A percentile compares a stretch with the other conserved stretches of the same genome.
Evolutionary conservation across 257 asterid species (phyloP).

Genomic region (Thymus quinquecostatus): DNA sequence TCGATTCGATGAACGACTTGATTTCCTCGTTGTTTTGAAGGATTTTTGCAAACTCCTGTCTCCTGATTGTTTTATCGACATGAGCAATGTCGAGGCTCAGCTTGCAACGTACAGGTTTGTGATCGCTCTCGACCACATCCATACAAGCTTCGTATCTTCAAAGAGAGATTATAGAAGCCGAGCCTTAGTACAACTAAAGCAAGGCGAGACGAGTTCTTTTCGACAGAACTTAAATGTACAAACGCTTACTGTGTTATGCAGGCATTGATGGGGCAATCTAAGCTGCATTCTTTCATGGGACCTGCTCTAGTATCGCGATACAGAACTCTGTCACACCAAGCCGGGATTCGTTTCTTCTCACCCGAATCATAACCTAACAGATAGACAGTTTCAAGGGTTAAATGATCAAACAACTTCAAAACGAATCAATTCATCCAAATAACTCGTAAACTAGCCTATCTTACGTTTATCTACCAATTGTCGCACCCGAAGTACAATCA

Average conservation of each 20-base stretch:
- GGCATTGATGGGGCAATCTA: constrained; percentile 76
- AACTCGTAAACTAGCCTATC: no score
- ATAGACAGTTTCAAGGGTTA: not conserved
- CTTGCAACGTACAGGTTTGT: constrained; percentile 91
- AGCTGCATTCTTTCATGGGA: constrained; percentile 58
- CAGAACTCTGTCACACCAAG: constrained; percentile 92
- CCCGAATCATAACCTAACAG: constrained; percentile 89
- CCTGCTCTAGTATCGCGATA: constrained; percentile 66
- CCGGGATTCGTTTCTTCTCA: constrained; percentile 93
- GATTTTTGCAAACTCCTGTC: constrained; percentile 77
- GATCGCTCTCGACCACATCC: constrained; percentile 94
- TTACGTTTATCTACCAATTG: not conserved
- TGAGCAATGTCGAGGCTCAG: constrained; percentile 68
- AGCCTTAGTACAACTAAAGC: not conserved
- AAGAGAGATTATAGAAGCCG: not conserved
- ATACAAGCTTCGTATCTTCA: constrained; percentile 86
- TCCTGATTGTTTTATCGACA: constrained; percentile 69
- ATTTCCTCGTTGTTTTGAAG: constrained; percentile 47
- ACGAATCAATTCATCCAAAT: no score
- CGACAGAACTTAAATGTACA: not conserved
- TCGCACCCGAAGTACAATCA: not conserved
- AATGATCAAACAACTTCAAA: not conserved
- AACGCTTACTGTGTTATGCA: constrained; percentile 66
- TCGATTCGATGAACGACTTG: constrained; percentile 54
- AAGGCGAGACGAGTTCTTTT: not conserved